Base-by-base conservation (phyloP, 2,329 filamentous ascomycete species). In the Plectosphaerella plurivora region DNA sequence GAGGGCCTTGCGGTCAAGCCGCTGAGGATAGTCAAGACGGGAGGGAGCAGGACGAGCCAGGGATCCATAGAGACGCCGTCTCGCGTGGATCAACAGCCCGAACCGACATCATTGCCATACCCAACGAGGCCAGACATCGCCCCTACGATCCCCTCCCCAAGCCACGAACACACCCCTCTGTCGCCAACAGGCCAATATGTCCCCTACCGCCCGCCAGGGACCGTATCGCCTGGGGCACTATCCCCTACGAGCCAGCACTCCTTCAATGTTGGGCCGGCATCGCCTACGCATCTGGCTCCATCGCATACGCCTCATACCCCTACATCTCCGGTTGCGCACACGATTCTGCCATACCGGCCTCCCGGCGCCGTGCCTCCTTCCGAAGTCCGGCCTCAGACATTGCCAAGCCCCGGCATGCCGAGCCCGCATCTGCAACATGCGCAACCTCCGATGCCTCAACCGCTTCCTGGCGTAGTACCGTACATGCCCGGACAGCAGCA, bases 11-110 rank as follows among this genome's bases (percentile, higher is more conserved):
- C 47, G 10, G 53, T 55, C 28, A 39, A 55, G 45, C 54, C 53
- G 15, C 24, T 56, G n/a, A 49, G 50, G 11, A 53, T 54, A 47
- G 48, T 55, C 11, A 56, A 55, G 50, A 56, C 48, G 5, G 50
- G 54, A 18, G n/a, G n/a, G n/a, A 44, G 16, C 41, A 44, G 41
- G 41, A 16, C 10, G 18, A 44, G 41, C 41, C n/a, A 18, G n/a
- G 16, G 41, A n/a, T 44, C 41, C 5, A 44, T 20, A 4, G 41
- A 44, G n/a, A n/a, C n/a, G 18, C 28, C 22, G 22, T 22, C 28
- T 33, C 28, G 28, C 28, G 28, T 33, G 28, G 28, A 33, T 12
- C 28, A 33, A 12, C 28, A 4, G 28, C 28, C 28, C 4, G 8
- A 33, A 8, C 28, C 28, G 28, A 12, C 28, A 33, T 12, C 28